These are phyloP conservation scores for Teratosphaeria zuluensis DNA, from an alignment of 2,329 filamentous ascomycete species.

Conservation along the genomic window DNA sequence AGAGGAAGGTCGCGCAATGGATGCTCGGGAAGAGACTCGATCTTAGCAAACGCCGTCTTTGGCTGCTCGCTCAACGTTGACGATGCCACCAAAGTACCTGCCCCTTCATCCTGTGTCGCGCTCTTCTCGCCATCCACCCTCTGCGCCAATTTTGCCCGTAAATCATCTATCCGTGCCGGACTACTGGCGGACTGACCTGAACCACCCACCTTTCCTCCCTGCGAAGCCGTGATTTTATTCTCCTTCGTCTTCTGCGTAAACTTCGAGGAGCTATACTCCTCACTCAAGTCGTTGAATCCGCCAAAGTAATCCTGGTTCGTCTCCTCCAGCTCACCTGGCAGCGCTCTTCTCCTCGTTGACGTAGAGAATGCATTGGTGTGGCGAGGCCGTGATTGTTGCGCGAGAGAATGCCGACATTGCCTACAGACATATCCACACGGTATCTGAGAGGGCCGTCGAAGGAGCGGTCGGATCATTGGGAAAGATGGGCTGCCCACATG, in stretches of 20 bases:
- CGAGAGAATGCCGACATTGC: constrained; percentile 1
- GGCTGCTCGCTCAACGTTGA: background rate
- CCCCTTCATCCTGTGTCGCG: background rate
- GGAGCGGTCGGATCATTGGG: constrained; percentile 3
- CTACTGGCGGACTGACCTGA: background rate
- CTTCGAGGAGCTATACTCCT: background rate
- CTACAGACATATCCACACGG: constrained; percentile 3
- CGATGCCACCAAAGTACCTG: background rate
- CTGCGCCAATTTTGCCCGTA: background rate
- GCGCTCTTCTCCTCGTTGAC: background rate
- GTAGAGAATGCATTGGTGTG: background rate
- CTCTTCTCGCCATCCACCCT: background rate
- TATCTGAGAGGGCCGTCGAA: constrained; percentile 1
- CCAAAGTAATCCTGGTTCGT: background rate
- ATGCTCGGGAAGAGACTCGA: background rate
- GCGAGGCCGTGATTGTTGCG: background rate
- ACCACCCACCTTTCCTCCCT: background rate
- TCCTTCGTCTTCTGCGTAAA: background rate
- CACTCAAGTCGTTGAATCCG: background rate
- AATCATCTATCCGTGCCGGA: background rate
- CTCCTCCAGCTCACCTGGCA: background rate
- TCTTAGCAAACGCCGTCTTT: background rate
- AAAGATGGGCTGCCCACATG: background rate
- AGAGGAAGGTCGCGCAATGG: background rate
- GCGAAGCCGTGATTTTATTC: background rate